These are phyloP conservation scores for Canariomyces notabilis DNA, from an alignment of 2,329 filamentous ascomycete genomes.

Conservation along the genomic window DNA sequence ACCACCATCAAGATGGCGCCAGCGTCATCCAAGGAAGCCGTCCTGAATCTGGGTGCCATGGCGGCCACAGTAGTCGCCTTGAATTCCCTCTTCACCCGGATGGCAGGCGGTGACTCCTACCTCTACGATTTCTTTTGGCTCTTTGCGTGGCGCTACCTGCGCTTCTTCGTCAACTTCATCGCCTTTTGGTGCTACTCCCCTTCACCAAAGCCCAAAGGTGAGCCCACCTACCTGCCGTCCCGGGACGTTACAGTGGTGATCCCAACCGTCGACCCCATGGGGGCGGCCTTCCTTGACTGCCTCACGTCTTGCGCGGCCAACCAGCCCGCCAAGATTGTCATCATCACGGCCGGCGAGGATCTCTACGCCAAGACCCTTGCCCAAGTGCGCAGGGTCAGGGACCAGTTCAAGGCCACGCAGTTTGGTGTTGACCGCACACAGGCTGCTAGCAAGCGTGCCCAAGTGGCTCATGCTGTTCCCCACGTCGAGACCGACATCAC, in stretches of 20 bases:
- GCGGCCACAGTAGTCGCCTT: neutral
- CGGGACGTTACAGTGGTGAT: conserved; percentile 47
- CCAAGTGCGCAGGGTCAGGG: conserved; percentile 9
- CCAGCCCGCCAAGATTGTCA: conserved; percentile 33
- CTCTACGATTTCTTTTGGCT: conserved; percentile 27
- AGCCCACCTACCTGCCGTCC: conserved; percentile 29
- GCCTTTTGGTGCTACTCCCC: conserved; percentile 39
- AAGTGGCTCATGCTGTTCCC: conserved; percentile 39
- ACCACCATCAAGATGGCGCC: too few species aligned
- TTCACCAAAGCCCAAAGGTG: conserved; percentile 17
- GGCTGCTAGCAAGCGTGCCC: conserved; percentile 44
- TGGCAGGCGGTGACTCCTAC: conserved; percentile 1
- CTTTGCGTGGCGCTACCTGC: conserved; percentile 42
- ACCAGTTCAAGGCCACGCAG: conserved; percentile 17
- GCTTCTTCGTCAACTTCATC: conserved; percentile 40
- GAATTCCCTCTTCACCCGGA: neutral
- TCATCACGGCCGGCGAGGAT: conserved; percentile 41
- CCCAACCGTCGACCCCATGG: conserved; percentile 44
- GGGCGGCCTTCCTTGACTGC: conserved; percentile 38
- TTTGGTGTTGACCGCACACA: conserved; percentile 31
- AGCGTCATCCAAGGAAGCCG: too few species aligned
- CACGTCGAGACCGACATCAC: conserved; percentile 37
- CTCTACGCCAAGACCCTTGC: conserved; percentile 22
- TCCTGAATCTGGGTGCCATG: neutral
- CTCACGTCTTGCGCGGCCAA: conserved; percentile 38